Evolutionary conservation across 805 yeast species (phyloP).

Genomic region (Ogataea siamensis): DNA sequence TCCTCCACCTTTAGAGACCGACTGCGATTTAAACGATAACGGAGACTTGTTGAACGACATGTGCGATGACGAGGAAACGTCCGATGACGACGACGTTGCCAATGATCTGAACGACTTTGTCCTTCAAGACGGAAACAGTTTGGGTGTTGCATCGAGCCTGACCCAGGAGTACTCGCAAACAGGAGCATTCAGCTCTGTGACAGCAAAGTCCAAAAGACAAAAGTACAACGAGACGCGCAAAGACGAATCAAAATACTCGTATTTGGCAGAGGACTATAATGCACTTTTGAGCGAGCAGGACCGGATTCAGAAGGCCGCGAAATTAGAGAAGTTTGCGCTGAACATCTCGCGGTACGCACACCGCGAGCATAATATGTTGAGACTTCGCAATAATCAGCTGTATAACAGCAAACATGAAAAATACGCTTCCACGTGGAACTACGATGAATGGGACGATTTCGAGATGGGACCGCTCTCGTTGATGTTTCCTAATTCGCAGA

Average conservation of each 20-base stretch:
- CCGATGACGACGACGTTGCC: slow-evolving; percentile 41
- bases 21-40: slow-evolving; percentile 25
- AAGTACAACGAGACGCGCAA: slow-evolving; percentile 10
- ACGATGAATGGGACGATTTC: slow-evolving; percentile 38
- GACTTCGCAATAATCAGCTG: slow-evolving; percentile 28
- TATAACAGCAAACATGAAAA: slow-evolving; percentile 22
- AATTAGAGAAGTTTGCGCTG: slow-evolving; percentile 30
- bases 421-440: slow-evolving; percentile 43
- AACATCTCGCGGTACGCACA: slow-evolving; percentile 30
- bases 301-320: slow-evolving; percentile 27
- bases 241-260: slow-evolving; percentile 19
- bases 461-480: slow-evolving; percentile 29
- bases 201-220: slow-evolving; percentile 10
- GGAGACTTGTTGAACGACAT: slow-evolving; percentile 28
- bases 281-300: slow-evolving; percentile 23
- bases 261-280: slow-evolving; percentile 22
- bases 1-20: slow-evolving; percentile 34
- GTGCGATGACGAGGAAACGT: slow-evolving; percentile 23
- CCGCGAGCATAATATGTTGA: slow-evolving; percentile 27
- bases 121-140: slow-evolving; percentile 15
- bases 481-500: slow-evolving; percentile 21
- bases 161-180: slow-evolving; percentile 9
- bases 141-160: slow-evolving; percentile 5
- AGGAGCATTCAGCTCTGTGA: slow-evolving; percentile 1
- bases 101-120: slow-evolving; percentile 38